Evolutionary conservation across 768 basidiomycete genomes (phyloP).

Genomic region (Pluteus cervinus): DNA sequence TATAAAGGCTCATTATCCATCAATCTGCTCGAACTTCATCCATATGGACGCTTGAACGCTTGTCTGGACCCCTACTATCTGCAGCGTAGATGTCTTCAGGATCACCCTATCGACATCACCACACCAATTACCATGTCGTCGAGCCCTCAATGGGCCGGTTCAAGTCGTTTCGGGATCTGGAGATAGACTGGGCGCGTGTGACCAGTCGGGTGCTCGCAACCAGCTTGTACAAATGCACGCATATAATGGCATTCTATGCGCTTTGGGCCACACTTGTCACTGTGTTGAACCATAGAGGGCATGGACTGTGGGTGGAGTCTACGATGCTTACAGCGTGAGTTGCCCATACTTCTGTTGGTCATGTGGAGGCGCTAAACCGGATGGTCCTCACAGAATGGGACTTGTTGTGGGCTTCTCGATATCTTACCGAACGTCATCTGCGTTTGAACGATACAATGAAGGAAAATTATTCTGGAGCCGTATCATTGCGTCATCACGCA

Average conservation of each 20-base stretch:
- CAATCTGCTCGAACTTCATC: too few species aligned
- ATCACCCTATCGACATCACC: too few species aligned
- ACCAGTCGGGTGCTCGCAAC: too few species aligned
- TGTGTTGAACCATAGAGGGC: constrained; percentile 30
- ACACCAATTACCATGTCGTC: too few species aligned
- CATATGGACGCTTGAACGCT: too few species aligned
- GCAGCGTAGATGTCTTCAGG: too few species aligned
- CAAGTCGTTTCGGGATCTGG: too few species aligned
- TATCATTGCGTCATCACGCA: constrained; percentile 36
- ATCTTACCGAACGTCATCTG: constrained; percentile 44
- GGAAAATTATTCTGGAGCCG: constrained; percentile 46
- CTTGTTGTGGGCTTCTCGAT: constrained; percentile 52
- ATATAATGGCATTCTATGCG: constrained; percentile 42
- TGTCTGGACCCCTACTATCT: too few species aligned
- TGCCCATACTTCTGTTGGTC: neutral
- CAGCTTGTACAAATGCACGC: constrained; percentile 37
- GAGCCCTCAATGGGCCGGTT: too few species aligned
- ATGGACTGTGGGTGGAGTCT: constrained; percentile 28
- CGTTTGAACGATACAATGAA: constrained; percentile 52
- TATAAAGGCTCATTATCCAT: too few species aligned
- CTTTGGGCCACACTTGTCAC: constrained; percentile 40
- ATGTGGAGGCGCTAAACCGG: too few species aligned
- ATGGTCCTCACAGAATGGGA: constrained; percentile 21
- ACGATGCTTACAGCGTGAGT: constrained; percentile 49
- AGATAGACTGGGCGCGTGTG: too few species aligned